Conservation (phyloP, 75 land plant species). For the Cunninghamia lanceolata region DNA sequence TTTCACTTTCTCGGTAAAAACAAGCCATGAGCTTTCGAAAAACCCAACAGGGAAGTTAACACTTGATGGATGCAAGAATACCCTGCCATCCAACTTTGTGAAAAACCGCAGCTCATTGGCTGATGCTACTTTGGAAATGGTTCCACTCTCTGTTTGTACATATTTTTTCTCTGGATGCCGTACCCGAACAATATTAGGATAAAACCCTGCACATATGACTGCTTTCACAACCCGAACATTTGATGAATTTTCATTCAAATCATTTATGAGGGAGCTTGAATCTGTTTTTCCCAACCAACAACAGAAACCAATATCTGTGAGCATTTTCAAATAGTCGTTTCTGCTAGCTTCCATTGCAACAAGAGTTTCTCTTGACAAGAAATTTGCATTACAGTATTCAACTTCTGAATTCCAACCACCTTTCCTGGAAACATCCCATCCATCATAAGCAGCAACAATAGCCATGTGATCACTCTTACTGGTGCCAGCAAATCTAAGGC, state of each 20-base stretch:
- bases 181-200: conserved; percentile 35
- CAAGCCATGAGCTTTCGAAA: conserved; percentile 36
- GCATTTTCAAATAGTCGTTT: conserved; percentile 27
- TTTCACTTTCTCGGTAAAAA: conserved; percentile 34
- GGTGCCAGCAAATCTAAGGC: conserved; percentile 23
- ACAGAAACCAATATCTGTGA: conserved; percentile 28
- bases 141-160: conserved; percentile 39
- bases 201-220: conserved; percentile 37
- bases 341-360: conserved; percentile 34
- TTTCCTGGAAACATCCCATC: conserved; percentile 29
- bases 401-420: conserved; percentile 21
- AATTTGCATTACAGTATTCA: conserved; percentile 21
- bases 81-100: conserved; percentile 34
- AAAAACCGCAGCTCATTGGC: conserved; percentile 36
- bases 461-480: conserved; percentile 44
- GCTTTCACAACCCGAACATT: conserved; percentile 34
- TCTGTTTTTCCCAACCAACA: conserved; percentile 6
- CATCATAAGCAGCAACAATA: conserved; percentile 40
- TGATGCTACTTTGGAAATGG: conserved; percentile 26
- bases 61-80: conserved; percentile 38
- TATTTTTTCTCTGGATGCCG: conserved; percentile 39
- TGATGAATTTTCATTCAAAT: conserved; percentile 16
- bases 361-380: conserved; percentile 32
- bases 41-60: conserved; percentile 29
- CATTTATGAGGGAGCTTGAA: not conserved